phyloP scores from a whole-genome alignment of 345 rosid species.

The Bruguiera sexangula region DNA sequence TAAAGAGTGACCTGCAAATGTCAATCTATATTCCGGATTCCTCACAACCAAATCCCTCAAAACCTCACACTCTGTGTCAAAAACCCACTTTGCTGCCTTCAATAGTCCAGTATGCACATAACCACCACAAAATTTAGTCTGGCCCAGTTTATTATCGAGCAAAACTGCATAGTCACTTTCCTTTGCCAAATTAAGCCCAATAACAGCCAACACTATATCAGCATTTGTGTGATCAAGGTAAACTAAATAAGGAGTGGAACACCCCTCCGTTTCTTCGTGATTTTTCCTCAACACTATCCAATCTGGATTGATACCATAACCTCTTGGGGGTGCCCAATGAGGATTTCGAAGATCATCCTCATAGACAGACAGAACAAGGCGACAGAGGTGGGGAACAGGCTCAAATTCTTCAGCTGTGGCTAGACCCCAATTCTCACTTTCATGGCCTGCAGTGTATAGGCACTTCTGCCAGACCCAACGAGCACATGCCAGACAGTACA shows the following conservation, averaged over 20 bases:
- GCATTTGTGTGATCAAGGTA: conserved; percentile 67
- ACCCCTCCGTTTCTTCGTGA: conserved; percentile 61
- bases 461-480: conserved; percentile 92
- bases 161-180: conserved; percentile 85
- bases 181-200: conserved; percentile 83
- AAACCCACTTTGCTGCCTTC: conserved; percentile 81
- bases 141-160: conserved; percentile 84
- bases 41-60: conserved; percentile 54
- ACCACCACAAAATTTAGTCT: conserved; percentile 85
- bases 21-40: conserved; percentile 63
- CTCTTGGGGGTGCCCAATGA: conserved; percentile 84
- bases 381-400: conserved; percentile 76
- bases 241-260: conserved; percentile 73
- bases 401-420: conserved; percentile 74
- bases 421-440: conserved; percentile 83
- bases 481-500: conserved; percentile 79
- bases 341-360: conserved; percentile 78
- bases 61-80: conserved; percentile 57
- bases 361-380: conserved; percentile 62
- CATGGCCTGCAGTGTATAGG: conserved; percentile 82
- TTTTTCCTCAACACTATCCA: conserved; percentile 55
- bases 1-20: conserved; percentile 86
- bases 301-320: conserved; percentile 74
- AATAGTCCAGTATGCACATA: conserved; percentile 86
- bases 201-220: conserved; percentile 61